These are phyloP conservation scores for Canavalia gladiata DNA, from an alignment of 306 rosid genomes.

Conservation along the genomic window DNA sequence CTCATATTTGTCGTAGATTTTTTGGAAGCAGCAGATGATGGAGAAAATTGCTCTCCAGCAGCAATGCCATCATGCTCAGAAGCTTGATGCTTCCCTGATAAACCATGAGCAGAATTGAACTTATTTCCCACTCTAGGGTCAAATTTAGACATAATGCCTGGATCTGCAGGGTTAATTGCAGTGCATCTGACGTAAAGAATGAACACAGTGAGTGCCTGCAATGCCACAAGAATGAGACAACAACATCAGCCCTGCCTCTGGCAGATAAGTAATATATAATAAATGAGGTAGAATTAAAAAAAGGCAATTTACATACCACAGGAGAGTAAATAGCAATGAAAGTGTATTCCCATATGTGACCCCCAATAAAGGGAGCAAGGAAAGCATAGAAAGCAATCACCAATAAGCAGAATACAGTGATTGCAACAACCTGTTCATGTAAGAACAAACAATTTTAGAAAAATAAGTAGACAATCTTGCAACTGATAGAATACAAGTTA, in stretches of 20 bases:
- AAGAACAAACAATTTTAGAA: slow-evolving; percentile 49
- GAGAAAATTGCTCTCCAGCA: slow-evolving; percentile 65
- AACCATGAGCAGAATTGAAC: slow-evolving; percentile 55
- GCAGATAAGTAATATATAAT: slow-evolving; percentile 17
- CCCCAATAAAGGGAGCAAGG: slow-evolving; percentile 94
- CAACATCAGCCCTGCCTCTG: slow-evolving; percentile 29
- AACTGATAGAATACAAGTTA: slow-evolving; percentile 41
- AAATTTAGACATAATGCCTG: slow-evolving; percentile 92
- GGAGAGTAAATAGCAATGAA: slow-evolving; percentile 81
- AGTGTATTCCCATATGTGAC: slow-evolving; percentile 78
- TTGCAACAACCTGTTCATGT: slow-evolving; percentile 82
- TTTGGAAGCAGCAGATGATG: slow-evolving; percentile 75
- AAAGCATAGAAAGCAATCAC: slow-evolving; percentile 94
- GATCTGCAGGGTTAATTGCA: slow-evolving; percentile 98
- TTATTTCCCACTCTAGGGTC: slow-evolving; percentile 57
- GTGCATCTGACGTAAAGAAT: slow-evolving; percentile 94
- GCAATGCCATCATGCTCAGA: slow-evolving; percentile 66
- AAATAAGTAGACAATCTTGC: slow-evolving; percentile 40
- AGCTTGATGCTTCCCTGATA: slow-evolving; percentile 65
- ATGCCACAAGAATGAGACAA: slow-evolving; percentile 53
- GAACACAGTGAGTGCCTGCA: slow-evolving; percentile 93
- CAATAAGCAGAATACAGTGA: slow-evolving; percentile 86
- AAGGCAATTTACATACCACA: slow-evolving; percentile 67
- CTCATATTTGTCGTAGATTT: slow-evolving; percentile 80
- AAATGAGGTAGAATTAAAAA: slow-evolving; percentile 16